Evolutionary conservation across 768 basidiomycete genomes (phyloP).

Genomic region (Clitopilus hobsonii): DNA sequence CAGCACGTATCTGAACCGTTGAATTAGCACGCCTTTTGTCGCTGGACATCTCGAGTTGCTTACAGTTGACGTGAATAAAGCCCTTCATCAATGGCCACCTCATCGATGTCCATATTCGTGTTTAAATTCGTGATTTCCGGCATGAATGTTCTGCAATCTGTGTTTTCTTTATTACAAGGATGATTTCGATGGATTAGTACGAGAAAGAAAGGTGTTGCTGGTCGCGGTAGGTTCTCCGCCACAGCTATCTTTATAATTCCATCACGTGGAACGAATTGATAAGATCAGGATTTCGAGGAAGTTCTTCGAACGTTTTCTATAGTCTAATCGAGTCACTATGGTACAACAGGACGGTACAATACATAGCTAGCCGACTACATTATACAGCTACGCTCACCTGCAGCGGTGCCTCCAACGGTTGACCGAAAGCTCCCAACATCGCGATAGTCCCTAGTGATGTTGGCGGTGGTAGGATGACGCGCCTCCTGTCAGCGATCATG

Average conservation of each 20-base stretch:
- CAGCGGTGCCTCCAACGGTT: too few relatives aligned
- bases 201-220: slow-evolving; percentile 11
- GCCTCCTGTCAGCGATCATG: too few relatives aligned
- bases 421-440: too few relatives aligned
- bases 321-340: too few relatives aligned
- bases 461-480: too few relatives aligned
- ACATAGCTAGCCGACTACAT: too few relatives aligned
- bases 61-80: slow-evolving; percentile 92
- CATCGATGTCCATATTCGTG: slow-evolving; percentile 78
- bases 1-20: slow-evolving; percentile 72
- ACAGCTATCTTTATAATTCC: slow-evolving; percentile 1
- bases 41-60: slow-evolving; percentile 25
- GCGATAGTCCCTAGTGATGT: too few relatives aligned
- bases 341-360: too few relatives aligned
- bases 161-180: not conserved
- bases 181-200: not conserved
- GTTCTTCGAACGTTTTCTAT: slow-evolving; percentile 1
- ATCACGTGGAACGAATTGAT: not conserved
- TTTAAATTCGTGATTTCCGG: slow-evolving; percentile 31
- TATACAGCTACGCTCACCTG: too few relatives aligned
- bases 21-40: slow-evolving; percentile 13
- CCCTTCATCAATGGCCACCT: slow-evolving; percentile 87
- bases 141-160: slow-evolving; percentile 20
- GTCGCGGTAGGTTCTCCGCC: not conserved
- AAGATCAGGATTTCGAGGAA: not conserved